Evolutionary conservation across 225 moss, liverwort and hornwort genomes (phyloP), one percentile per base, ranked within the genome.

Genomic region (Physcomitrium patens): DNA sequence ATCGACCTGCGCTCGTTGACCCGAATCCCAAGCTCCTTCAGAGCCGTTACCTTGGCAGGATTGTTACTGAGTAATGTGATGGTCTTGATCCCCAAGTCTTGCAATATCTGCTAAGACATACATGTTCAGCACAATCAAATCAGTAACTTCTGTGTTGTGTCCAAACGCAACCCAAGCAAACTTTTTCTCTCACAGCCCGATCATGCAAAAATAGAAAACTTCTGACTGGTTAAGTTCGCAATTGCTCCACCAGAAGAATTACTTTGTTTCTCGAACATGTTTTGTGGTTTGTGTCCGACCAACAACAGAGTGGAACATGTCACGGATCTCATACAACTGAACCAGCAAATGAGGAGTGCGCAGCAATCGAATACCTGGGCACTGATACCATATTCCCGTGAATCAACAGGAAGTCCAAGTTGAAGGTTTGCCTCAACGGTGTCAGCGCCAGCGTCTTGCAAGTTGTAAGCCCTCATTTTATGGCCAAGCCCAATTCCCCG

Each of bases 401-500:
- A 99, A 71, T 99, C 97, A 27, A 99, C 84, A 53, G 97, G 97
- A 65, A 99, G 87, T 72, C 97, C 97, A 58, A 99, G 89, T 57
- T 90, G 87, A 16, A 89, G 84, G 81, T 99, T 99, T 2, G 94
- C 97, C 80, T 99, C 94, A 6, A 99, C 97, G 10, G 97, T 94
- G 71, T 99, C 97, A 45, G 84, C 86, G 57, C 97, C 97, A 47
- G 87, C 91, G 78, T 99, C 97, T 80, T 99, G 97, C 41, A 99
- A 75, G 80, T 99, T 99, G 74, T 99, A 99, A 55, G 97, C 97
- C 77, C 82, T 91, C 71, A 99, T 82, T 77, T 99, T 99, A 53
- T 94, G 94, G 37, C 97, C 97, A 70, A 99, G 86, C 9, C 97
- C 97, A 72, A 99, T 94, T 55, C 97, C 97, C 63, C 97, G 81